These are phyloP conservation scores for Suillus placidus DNA, from an alignment of 768 basidiomycete genomes.

Conservation along the genomic window DNA sequence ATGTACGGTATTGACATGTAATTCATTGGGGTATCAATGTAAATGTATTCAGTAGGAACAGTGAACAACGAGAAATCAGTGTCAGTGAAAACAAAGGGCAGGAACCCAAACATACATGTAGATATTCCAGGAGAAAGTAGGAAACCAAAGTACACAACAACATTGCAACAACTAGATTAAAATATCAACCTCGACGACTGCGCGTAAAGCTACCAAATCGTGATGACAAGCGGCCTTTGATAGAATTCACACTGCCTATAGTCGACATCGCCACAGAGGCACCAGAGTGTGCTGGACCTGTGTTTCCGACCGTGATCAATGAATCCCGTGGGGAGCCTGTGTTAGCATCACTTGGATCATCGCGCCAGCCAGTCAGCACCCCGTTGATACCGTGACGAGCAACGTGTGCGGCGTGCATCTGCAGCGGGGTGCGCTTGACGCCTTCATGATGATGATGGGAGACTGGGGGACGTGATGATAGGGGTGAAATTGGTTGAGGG, in stretches of 20 bases:
- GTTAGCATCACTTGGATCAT: slow-evolving; percentile 45
- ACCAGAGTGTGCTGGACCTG: slow-evolving; percentile 45
- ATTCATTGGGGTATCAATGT: slow-evolving; percentile 21
- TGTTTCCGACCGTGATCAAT: slow-evolving; percentile 69
- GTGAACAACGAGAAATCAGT: not conserved
- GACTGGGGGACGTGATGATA: slow-evolving; percentile 29
- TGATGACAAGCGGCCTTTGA: slow-evolving; percentile 69
- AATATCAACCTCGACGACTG: slow-evolving; percentile 38
- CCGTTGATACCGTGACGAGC: slow-evolving; percentile 83
- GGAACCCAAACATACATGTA: not conserved
- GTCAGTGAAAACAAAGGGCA: not conserved
- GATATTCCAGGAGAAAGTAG: slow-evolving; percentile 9
- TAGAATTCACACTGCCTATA: slow-evolving; percentile 63
- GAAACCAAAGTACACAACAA: slow-evolving; percentile 17
- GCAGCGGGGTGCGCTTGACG: slow-evolving; percentile 71
- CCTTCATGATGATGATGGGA: slow-evolving; percentile 21
- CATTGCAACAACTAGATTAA: slow-evolving; percentile 15
- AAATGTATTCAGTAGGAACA: slow-evolving; percentile 8
- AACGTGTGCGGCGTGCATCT: slow-evolving; percentile 79
- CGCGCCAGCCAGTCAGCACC: slow-evolving; percentile 76
- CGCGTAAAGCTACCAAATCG: slow-evolving; percentile 74
- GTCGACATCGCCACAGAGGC: slow-evolving; percentile 66
- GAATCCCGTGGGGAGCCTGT: slow-evolving; percentile 71
- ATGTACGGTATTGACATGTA: slow-evolving; percentile 19
- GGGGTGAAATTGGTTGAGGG: slow-evolving; percentile 47